Conservation (phyloP, 2,329 filamentous ascomycete species). For the Fusarium austroafricanum region DNA sequence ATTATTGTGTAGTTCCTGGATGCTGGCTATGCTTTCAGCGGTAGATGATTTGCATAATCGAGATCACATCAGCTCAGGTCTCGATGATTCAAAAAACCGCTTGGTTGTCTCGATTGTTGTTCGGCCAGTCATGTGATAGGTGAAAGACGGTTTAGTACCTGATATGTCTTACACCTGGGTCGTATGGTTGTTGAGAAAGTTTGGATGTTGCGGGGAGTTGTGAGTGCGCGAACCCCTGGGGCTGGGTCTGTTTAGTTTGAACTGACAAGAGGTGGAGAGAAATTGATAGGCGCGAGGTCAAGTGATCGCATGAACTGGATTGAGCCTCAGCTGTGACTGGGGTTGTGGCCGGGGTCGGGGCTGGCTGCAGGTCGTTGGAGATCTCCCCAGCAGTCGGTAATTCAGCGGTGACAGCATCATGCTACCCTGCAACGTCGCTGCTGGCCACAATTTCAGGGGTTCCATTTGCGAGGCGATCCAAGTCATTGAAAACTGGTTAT, state of each 20-base stretch:
- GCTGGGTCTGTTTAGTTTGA: neutral
- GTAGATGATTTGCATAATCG: neutral
- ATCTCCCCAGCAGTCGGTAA: constrained; percentile 19
- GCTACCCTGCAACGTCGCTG: constrained; percentile 14
- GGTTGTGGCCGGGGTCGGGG: constrained; percentile 10
- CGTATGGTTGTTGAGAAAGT: constrained; percentile 17
- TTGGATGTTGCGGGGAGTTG: constrained; percentile 8
- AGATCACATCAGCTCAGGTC: neutral
- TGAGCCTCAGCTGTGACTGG: constrained; percentile 21
- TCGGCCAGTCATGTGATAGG: constrained; percentile 3
- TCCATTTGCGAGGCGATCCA: constrained; percentile 33
- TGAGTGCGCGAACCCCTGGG: neutral
- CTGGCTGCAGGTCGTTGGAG: constrained; percentile 22
- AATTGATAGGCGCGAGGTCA: neutral
- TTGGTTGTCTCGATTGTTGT: constrained; percentile 6
- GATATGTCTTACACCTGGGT: constrained; percentile 4
- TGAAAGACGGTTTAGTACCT: neutral
- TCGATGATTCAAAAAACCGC: neutral
- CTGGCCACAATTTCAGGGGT: constrained; percentile 28
- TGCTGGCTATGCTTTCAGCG: neutral
- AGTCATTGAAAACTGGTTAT: constrained; percentile 25
- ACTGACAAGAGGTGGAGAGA: constrained; percentile 9
- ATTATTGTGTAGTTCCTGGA: neutral
- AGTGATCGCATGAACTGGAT: neutral
- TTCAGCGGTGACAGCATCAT: constrained; percentile 20